Evolutionary conservation across 345 rosid species (phyloP).

Genomic region (Salix caprea): DNA sequence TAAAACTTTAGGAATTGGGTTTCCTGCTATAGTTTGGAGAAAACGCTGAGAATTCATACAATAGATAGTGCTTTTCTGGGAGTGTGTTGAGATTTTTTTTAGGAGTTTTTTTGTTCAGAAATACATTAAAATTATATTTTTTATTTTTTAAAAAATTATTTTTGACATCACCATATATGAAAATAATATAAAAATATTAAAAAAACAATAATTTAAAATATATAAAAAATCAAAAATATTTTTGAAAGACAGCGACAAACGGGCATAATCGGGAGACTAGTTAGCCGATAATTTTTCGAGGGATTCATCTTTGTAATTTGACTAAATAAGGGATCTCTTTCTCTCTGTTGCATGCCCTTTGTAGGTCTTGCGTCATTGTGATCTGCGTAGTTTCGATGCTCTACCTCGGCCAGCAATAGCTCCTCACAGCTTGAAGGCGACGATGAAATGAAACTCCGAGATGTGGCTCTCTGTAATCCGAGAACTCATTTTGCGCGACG

Average conservation of each 20-base stretch:
- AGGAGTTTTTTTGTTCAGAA: too few relatives aligned
- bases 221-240: too few relatives aligned
- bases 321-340: not conserved
- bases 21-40: not conserved
- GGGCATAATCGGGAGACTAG: not conserved
- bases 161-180: too few relatives aligned
- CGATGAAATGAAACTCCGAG: not conserved
- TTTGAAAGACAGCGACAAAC: too few relatives aligned
- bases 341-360: not conserved
- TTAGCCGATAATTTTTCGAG: not conserved
- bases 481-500: not conserved
- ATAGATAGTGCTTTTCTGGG: not conserved
- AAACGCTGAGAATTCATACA: not conserved
- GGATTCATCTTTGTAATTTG: not conserved
- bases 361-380: not conserved
- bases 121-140: too few relatives aligned
- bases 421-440: not conserved
- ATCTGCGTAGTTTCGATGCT: slow-evolving; percentile 10
- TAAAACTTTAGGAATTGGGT: not conserved
- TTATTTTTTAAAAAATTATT: too few relatives aligned
- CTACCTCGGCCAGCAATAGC: not conserved
- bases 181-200: too few relatives aligned
- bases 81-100: too few relatives aligned
- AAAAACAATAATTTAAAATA: too few relatives aligned
- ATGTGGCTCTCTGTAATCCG: too few relatives aligned